Percentiles rank a stretch among this genome's conserved stretches.
phyloP scores from a whole-genome alignment of 1,139 yeast genomes.

The Protomyces macrosporus region DNA sequence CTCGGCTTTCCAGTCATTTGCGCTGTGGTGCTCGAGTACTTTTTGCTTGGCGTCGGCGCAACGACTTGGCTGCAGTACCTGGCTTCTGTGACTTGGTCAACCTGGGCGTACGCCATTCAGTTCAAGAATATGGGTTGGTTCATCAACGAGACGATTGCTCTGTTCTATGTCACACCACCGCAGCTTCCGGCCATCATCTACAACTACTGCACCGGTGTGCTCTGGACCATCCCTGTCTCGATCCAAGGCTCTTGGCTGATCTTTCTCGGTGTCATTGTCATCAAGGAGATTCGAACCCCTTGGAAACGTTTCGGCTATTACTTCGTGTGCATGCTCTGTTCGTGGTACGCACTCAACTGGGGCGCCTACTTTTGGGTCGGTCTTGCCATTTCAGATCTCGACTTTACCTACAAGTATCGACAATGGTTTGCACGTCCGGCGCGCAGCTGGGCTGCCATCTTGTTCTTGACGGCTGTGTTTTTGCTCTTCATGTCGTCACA shows the following conservation, averaged over 20 bases:
- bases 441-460: background rate
- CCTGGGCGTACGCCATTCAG: constrained; percentile 21
- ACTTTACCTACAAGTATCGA: constrained; percentile 10
- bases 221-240: constrained; percentile 21
- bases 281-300: constrained; percentile 17
- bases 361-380: constrained; percentile 23
- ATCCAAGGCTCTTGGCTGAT: constrained; percentile 24
- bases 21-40: constrained; percentile 17
- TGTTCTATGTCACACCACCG: constrained; percentile 14
- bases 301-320: constrained; percentile 23
- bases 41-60: constrained; percentile 21
- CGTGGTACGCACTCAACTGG: constrained; percentile 22
- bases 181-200: constrained; percentile 18
- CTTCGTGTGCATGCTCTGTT: constrained; percentile 10
- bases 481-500: constrained; percentile 6
- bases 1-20: constrained; percentile 18
- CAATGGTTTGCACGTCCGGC: constrained; percentile 8
- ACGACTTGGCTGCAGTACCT: constrained; percentile 16
- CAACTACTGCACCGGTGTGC: constrained; percentile 24
- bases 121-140: constrained; percentile 22
- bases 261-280: constrained; percentile 20
- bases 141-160: constrained; percentile 16
- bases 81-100: constrained; percentile 20
- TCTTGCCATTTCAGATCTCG: constrained; percentile 21
- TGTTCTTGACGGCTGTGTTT: background rate